Conservation (phyloP, 345 rosid genomes). For the Mercurialis annua region DNA sequence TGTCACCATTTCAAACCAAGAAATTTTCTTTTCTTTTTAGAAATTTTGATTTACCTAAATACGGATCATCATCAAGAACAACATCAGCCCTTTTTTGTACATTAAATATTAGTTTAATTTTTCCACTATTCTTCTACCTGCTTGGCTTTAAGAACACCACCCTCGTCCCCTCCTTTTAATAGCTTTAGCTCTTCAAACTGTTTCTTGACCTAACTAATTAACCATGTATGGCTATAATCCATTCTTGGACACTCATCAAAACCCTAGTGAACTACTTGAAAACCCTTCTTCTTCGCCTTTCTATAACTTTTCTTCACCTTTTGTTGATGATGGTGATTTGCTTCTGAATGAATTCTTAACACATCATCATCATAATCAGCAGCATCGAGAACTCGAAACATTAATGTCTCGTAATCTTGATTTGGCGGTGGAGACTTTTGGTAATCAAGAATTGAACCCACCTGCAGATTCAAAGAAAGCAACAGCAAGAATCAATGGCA, state of each 20-base stretch:
- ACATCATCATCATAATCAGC: not conserved
- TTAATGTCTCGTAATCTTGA: constrained; percentile 4
- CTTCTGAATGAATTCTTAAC: constrained; percentile 19
- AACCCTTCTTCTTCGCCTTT: constrained; percentile 25
- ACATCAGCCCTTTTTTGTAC: not conserved
- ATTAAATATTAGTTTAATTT: constrained; percentile 3
- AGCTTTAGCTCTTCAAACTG: constrained; percentile 6
- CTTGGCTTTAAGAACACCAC: not conserved
- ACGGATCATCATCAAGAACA: not conserved
- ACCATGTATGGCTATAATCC: constrained; percentile 23
- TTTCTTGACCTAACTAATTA: not conserved
- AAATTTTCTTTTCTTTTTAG: too few species aligned
- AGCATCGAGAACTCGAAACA: constrained; percentile 18
- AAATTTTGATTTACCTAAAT: not conserved
- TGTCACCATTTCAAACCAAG: constrained; percentile 19
- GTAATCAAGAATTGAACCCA: constrained; percentile 1
- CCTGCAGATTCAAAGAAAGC: constrained; percentile 17
- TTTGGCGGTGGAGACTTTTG: constrained; percentile 2
- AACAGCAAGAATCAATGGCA: constrained; percentile 18
- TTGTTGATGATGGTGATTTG: constrained; percentile 22
- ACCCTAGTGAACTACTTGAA: constrained; percentile 17
- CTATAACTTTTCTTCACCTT: constrained; percentile 22
- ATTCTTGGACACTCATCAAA: constrained; percentile 11
- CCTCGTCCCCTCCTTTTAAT: not conserved
- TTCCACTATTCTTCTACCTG: not conserved